These are phyloP conservation scores for Sclerotinia sclerotiorum DNA, from an alignment of 2,329 filamentous ascomycete species.

Conservation along the genomic window DNA sequence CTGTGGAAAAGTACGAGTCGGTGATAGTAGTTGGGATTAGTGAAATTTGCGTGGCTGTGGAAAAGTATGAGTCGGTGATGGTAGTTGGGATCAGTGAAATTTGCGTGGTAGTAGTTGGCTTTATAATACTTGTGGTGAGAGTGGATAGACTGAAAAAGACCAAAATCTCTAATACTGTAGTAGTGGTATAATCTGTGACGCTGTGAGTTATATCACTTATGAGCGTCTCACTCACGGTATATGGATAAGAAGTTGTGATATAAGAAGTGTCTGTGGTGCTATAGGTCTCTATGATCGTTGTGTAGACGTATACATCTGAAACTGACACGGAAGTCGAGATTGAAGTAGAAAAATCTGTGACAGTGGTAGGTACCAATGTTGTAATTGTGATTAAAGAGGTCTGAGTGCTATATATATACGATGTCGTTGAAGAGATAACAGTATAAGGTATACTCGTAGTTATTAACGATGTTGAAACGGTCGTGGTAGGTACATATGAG, in stretches of 20 bases:
- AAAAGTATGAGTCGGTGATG: conserved; percentile 1
- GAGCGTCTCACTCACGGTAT: conserved; percentile 15
- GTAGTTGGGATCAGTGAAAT: neutral
- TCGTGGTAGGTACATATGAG: conserved; percentile 6
- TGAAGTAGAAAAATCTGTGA: conserved; percentile 11
- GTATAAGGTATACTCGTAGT: conserved; percentile 17
- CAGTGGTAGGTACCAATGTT: conserved; percentile 1
- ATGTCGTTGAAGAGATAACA: conserved; percentile 15
- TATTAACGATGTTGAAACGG: neutral
- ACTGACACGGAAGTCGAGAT: conserved; percentile 20
- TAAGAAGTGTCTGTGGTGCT: conserved; percentile 5
- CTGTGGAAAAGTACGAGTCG: conserved; percentile 4
- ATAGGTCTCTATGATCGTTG: conserved; percentile 12
- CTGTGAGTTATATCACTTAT: conserved; percentile 12
- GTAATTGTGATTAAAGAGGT: neutral
- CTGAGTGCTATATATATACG: conserved; percentile 14
- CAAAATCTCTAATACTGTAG: neutral
- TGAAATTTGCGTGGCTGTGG: conserved; percentile 8
- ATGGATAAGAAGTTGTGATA: conserved; percentile 24
- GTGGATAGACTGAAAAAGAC: conserved; percentile 6
- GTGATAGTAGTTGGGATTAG: conserved; percentile 3
- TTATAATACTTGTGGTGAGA: conserved; percentile 1
- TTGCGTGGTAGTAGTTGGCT: conserved; percentile 13
- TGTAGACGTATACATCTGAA: conserved; percentile 15
- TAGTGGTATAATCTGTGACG: conserved; percentile 13